Conservation (phyloP, 768 basidiomycete species). For the Leccinum pellstonianum region DNA sequence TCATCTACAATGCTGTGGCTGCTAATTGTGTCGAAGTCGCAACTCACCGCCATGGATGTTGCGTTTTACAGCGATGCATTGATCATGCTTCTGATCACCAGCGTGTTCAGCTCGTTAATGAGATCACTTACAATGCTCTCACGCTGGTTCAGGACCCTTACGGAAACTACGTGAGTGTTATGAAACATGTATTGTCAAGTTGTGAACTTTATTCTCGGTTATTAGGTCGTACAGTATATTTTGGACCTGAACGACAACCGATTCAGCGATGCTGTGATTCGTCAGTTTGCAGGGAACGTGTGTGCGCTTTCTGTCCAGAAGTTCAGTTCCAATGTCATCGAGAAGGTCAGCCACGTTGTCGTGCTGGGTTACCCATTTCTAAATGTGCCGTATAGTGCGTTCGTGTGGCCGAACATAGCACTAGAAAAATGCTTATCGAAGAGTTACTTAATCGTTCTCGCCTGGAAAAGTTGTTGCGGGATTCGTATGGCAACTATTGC, state of each 20-base stretch:
- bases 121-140: conserved; percentile 97
- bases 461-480: conserved; percentile 91
- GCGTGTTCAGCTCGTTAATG: conserved; percentile 93
- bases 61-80: conserved; percentile 96
- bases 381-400: conserved; percentile 48
- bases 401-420: conserved; percentile 93
- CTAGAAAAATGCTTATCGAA: conserved; percentile 91
- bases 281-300: conserved; percentile 96
- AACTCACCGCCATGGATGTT: conserved; percentile 96
- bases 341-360: conserved; percentile 60
- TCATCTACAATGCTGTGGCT: conserved; percentile 93
- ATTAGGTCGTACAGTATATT: conserved; percentile 95
- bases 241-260: conserved; percentile 97
- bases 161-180: conserved; percentile 74
- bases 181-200: neutral
- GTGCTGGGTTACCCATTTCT: neutral
- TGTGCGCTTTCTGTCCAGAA: conserved; percentile 98
- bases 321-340: conserved; percentile 98
- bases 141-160: conserved; percentile 98
- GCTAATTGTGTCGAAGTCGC: conserved; percentile 99
- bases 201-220: conserved; percentile 6
- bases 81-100: conserved; percentile 97
- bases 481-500: conserved; percentile 96
- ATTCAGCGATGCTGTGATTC: conserved; percentile 96
- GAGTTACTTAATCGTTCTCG: conserved; percentile 93